These are phyloP conservation scores for Penicillium subrubescens DNA, from an alignment of 495 filamentous ascomycete genomes.

Conservation along the genomic window DNA sequence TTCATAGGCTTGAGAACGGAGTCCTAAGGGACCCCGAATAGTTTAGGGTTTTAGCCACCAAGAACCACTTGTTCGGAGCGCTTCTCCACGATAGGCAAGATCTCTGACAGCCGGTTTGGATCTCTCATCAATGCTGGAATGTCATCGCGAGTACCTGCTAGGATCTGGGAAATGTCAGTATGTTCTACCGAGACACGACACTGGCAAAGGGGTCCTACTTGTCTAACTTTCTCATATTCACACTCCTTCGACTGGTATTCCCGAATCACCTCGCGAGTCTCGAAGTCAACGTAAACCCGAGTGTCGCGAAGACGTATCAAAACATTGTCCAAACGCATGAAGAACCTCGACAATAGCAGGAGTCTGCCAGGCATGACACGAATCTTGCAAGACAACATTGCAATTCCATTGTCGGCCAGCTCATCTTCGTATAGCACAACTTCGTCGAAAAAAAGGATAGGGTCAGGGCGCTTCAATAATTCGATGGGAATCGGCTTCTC, in stretches of 20 bases:
- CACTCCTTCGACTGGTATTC: constrained; percentile 87
- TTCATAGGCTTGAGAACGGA: background rate
- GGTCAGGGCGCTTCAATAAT: constrained; percentile 80
- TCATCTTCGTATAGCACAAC: constrained; percentile 97
- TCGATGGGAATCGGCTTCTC: constrained; percentile 74
- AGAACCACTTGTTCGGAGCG: constrained; percentile 47
- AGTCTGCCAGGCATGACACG: constrained; percentile 88
- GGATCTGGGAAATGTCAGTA: constrained; percentile 52
- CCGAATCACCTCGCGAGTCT: constrained; percentile 74
- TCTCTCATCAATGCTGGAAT: constrained; percentile 79
- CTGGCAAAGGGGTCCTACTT: constrained; percentile 49
- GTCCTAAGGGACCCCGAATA: background rate
- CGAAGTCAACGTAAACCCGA: constrained; percentile 89
- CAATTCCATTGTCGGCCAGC: constrained; percentile 94
- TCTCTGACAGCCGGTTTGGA: constrained; percentile 71
- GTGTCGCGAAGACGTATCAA: constrained; percentile 86
- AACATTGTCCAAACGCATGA: constrained; percentile 90
- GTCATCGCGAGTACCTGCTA: constrained; percentile 72
- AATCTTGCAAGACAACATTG: constrained; percentile 82
- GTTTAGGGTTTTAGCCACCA: constrained; percentile 9
- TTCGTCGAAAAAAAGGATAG: constrained; percentile 93
- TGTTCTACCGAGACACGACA: background rate
- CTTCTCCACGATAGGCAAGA: constrained; percentile 71
- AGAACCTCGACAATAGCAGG: constrained; percentile 83
- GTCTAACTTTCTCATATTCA: constrained; percentile 72